Conservation (phyloP, 2,329 filamentous ascomycete genomes). For the Ophiobolus disseminans region DNA sequence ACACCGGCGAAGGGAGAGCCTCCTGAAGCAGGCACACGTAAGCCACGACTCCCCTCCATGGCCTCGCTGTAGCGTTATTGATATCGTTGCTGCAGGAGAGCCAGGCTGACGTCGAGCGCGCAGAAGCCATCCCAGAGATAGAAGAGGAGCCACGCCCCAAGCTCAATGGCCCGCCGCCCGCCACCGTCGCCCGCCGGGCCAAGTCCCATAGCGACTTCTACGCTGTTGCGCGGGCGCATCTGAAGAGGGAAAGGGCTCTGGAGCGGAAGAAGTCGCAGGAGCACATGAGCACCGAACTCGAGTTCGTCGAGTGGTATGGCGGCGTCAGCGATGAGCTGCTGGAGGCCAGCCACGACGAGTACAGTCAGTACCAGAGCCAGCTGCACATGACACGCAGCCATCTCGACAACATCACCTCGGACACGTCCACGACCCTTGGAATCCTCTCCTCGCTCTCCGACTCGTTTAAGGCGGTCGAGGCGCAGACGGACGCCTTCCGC, state of each 20-base stretch:
- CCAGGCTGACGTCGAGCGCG: slow-evolving; percentile 60
- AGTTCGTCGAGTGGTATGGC: slow-evolving; percentile 66
- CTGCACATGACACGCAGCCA: slow-evolving; percentile 81
- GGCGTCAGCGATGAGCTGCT: slow-evolving; percentile 71
- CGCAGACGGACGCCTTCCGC: slow-evolving; percentile 91
- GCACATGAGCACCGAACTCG: slow-evolving; percentile 64
- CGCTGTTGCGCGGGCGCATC: slow-evolving; percentile 65
- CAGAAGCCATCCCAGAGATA: slow-evolving; percentile 64
- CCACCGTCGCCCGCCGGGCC: slow-evolving; percentile 69
- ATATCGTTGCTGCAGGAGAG: slow-evolving; percentile 58
- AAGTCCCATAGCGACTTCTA: slow-evolving; percentile 83
- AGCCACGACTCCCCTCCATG: slow-evolving; percentile 46
- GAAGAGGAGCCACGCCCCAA: slow-evolving; percentile 63
- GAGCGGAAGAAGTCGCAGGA: slow-evolving; percentile 48
- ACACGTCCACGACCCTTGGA: slow-evolving; percentile 77
- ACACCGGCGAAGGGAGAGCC: slow-evolving; percentile 72
- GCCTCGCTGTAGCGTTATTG: slow-evolving; percentile 49
- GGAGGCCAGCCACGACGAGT: slow-evolving; percentile 83
- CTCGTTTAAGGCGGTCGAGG: slow-evolving; percentile 86
- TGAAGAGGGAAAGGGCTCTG: slow-evolving; percentile 59
- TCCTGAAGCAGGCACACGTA: slow-evolving; percentile 65
- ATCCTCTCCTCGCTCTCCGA: slow-evolving; percentile 80
- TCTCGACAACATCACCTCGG: slow-evolving; percentile 77
- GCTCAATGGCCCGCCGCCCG: slow-evolving; percentile 68
- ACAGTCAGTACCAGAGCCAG: slow-evolving; percentile 83